phyloP scores from a whole-genome alignment of 208 protist species.

The Leishmania amazonensis region DNA sequence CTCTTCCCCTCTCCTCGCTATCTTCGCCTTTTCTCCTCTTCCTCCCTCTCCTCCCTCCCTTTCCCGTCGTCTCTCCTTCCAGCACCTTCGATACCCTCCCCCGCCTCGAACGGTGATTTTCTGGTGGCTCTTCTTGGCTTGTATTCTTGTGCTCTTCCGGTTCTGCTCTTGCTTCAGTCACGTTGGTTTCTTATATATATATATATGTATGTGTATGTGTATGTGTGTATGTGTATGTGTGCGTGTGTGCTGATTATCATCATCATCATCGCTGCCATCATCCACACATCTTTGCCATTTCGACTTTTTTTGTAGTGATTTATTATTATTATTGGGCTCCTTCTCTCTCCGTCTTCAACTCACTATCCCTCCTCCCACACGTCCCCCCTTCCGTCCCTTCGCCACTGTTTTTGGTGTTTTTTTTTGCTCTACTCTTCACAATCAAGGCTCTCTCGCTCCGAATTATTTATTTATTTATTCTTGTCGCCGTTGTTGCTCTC shows the following conservation, averaged over 20 bases:
- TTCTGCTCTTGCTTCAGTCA: neutral
- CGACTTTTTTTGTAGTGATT: neutral
- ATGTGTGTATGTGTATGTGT: too few species aligned
- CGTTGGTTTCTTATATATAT: neutral
- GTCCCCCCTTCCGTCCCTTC: neutral
- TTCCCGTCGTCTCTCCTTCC: neutral
- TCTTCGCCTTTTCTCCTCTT: neutral
- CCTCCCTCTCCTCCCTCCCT: neutral
- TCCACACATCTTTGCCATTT: neutral
- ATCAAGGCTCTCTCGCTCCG: neutral
- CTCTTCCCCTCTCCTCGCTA: neutral
- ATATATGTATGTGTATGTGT: neutral
- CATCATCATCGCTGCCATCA: neutral
- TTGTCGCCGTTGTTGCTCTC: neutral
- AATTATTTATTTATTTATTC: neutral
- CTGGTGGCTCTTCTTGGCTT: neutral
- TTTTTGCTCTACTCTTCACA: neutral
- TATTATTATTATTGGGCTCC: neutral
- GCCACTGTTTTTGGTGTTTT: neutral
- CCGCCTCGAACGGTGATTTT: neutral
- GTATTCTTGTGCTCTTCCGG: neutral
- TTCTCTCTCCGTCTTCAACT: neutral
- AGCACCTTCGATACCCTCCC: neutral
- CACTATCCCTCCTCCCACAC: neutral
- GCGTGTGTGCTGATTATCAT: neutral